Conservation (phyloP, 192 early-diverging fungal species). For the Dissophora ornata region DNA sequence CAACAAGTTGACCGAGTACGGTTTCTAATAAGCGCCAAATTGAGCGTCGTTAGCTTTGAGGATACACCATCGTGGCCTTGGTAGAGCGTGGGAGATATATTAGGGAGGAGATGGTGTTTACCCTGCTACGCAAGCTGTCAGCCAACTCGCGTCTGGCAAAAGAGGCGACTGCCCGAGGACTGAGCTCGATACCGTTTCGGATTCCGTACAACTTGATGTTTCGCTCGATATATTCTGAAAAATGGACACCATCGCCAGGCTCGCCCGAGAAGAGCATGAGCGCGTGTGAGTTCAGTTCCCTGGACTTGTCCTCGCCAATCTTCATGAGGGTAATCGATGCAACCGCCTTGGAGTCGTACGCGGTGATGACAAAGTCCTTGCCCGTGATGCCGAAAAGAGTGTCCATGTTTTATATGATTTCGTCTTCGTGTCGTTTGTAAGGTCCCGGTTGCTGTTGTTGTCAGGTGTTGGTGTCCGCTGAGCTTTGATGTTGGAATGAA, state of each 20-base stretch:
- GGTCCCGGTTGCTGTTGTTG: no score
- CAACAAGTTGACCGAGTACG: conserved; percentile 91
- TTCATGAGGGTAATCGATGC: conserved; percentile 94
- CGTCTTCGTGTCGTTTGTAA: no score
- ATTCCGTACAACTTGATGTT: conserved; percentile 93
- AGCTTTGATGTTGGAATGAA: no score
- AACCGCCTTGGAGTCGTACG: conserved; percentile 79
- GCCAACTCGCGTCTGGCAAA: conserved; percentile 91
- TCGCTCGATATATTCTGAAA: conserved; percentile 95
- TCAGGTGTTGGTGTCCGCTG: no score
- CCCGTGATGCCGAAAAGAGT: conserved; percentile 90
- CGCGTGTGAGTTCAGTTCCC: conserved; percentile 82
- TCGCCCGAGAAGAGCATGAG: conserved; percentile 91
- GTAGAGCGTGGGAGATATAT: no score
- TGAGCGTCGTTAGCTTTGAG: no score
- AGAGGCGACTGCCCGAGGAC: conserved; percentile 79
- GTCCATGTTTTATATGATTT: no score
- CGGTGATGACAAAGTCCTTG: conserved; percentile 92
- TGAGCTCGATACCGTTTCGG: conserved; percentile 85
- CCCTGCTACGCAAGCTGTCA: conserved; percentile 83
- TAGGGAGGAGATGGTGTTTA: conserved; percentile 30
- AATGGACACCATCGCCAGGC: conserved; percentile 91
- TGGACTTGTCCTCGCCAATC: conserved; percentile 90
- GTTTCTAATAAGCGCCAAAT: conserved; percentile 65
- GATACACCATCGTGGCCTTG: no score